Conservation (phyloP, 2,329 filamentous ascomycete genomes). For the Mycosphaerella sp. region DNA sequence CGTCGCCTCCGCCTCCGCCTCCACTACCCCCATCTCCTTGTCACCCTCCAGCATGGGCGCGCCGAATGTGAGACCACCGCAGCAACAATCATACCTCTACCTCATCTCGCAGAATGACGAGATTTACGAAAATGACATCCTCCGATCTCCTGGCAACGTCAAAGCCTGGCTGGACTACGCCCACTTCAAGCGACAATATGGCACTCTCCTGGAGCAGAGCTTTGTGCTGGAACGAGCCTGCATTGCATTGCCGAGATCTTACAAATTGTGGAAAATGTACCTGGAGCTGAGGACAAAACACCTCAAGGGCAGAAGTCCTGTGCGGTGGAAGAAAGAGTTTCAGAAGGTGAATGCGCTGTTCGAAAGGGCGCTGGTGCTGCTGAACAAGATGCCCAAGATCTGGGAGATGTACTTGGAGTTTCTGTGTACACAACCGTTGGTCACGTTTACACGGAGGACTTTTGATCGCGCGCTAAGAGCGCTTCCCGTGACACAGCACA, state of each 20-base stretch:
- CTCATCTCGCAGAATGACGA: conserved; percentile 76
- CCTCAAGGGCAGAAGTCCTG: conserved; percentile 67
- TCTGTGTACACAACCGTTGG: conserved; percentile 80
- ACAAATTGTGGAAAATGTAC: conserved; percentile 99
- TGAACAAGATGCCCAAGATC: conserved; percentile 98
- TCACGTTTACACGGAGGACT: conserved; percentile 76
- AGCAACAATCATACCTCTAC: conserved; percentile 31
- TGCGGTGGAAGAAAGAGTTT: conserved; percentile 71
- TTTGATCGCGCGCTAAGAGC: conserved; percentile 91
- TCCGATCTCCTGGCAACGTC: conserved; percentile 75
- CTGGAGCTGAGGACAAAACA: conserved; percentile 69
- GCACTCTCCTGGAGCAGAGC: conserved; percentile 76
- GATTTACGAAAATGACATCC: conserved; percentile 91
- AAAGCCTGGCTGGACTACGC: conserved; percentile 96
- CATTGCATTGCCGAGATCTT: conserved; percentile 81
- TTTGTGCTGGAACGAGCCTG: conserved; percentile 87
- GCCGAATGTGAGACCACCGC: conserved; percentile 11
- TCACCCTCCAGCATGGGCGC: conserved; percentile 8
- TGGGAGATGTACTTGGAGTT: conserved; percentile 98
- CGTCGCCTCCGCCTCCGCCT: conserved; percentile 7
- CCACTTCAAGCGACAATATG: conserved; percentile 82
- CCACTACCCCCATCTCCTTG: background rate
- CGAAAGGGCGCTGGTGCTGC: conserved; percentile 80
- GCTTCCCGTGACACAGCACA: conserved; percentile 89
- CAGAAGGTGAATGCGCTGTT: conserved; percentile 93